phyloP scores from a whole-genome alignment of 805 yeast genomes.

The Candida coquimbonensis region DNA sequence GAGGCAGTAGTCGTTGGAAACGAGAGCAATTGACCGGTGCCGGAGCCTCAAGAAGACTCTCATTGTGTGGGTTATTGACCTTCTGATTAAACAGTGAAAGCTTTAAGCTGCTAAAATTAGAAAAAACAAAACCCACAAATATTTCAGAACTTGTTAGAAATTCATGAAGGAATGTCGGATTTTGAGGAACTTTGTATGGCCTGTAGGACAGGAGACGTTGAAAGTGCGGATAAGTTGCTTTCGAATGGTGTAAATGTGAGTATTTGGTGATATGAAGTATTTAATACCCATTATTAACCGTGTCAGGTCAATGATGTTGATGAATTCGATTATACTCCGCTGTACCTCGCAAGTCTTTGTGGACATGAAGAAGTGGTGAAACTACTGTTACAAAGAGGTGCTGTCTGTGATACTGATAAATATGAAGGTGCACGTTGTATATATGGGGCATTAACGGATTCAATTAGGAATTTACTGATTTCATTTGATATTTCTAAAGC shows the following conservation, averaged over 20 bases:
- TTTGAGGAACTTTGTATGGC: conserved; percentile 52
- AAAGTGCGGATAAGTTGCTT: conserved; percentile 50
- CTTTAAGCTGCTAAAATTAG: neutral
- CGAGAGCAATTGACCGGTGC: conserved; percentile 67
- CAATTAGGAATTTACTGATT: conserved; percentile 50
- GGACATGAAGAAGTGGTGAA: conserved; percentile 66
- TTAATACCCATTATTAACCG: neutral
- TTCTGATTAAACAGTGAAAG: neutral
- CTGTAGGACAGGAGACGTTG: conserved; percentile 64
- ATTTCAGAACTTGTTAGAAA: neutral
- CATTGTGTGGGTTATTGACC: conserved; percentile 6
- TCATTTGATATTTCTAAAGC: conserved; percentile 62
- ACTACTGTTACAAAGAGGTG: conserved; percentile 56
- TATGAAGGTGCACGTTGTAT: conserved; percentile 73
- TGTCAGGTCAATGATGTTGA: conserved; percentile 38
- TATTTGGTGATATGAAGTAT: conserved; percentile 2
- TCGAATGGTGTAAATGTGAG: conserved; percentile 43
- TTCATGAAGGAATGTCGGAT: conserved; percentile 6
- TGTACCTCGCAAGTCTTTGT: conserved; percentile 66
- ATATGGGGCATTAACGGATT: conserved; percentile 70
- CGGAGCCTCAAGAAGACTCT: conserved; percentile 39
- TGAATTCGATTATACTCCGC: conserved; percentile 69
- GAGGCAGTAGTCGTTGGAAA: conserved; percentile 51
- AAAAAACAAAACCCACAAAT: neutral
- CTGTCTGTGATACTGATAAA: conserved; percentile 75